phyloP scores from a whole-genome alignment of 495 filamentous ascomycete genomes.

The Neurospora hispaniola region DNA sequence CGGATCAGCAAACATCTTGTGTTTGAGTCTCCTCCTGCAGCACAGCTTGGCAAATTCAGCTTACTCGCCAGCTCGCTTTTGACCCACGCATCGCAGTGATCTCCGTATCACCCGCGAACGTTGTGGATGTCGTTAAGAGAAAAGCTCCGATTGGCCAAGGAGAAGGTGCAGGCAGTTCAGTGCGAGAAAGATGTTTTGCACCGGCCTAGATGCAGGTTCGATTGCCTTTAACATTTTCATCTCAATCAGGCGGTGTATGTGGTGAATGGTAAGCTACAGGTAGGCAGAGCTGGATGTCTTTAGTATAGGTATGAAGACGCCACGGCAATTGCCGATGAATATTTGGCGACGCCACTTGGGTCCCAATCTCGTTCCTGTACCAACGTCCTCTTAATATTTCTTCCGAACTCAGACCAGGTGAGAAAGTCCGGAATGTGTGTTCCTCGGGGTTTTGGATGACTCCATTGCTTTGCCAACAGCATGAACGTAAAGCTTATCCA shows the following conservation, averaged over 20 bases:
- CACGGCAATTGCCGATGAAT: not conserved
- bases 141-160: not conserved
- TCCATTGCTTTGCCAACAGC: conserved; percentile 59
- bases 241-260: not conserved
- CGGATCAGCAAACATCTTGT: not conserved
- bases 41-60: not conserved
- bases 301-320: not conserved
- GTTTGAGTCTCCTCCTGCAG: not conserved
- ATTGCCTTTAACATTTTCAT: not conserved
- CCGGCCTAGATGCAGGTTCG: not conserved
- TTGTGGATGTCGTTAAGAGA: not conserved
- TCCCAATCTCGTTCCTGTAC: not conserved
- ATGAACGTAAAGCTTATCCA: conserved; percentile 47
- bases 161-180: not conserved
- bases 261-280: not conserved
- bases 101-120: not conserved
- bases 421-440: not conserved
- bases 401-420: not conserved
- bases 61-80: not conserved
- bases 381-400: not conserved
- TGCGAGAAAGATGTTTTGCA: not conserved
- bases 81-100: not conserved
- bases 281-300: not conserved
- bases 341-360: not conserved
- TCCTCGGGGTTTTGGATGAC: not conserved